Evolutionary conservation across 2,329 filamentous ascomycete genomes (phyloP).

Genomic region (Ophiostoma perfectum): DNA sequence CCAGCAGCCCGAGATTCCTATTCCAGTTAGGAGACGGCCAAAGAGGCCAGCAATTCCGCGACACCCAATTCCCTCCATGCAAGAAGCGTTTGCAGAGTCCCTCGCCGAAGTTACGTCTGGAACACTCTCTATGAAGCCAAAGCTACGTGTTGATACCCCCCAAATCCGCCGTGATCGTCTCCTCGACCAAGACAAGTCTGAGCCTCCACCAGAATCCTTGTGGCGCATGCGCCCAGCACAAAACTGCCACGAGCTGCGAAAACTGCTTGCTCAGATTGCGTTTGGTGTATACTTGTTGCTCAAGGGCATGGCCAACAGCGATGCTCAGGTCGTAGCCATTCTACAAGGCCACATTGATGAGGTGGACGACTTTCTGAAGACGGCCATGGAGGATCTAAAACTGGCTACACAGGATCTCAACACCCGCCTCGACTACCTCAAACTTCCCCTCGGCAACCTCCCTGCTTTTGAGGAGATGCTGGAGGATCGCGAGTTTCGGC

Average conservation of each 20-base stretch:
- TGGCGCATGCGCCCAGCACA: constrained; percentile 75
- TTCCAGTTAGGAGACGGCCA: constrained; percentile 16
- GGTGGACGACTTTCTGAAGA: constrained; percentile 83
- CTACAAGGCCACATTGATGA: constrained; percentile 90
- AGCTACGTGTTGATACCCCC: constrained; percentile 50
- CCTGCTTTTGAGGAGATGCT: constrained; percentile 82
- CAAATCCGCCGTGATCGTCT: constrained; percentile 60
- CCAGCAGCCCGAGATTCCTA: constrained; percentile 12
- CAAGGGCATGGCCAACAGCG: constrained; percentile 79
- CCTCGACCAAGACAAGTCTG: constrained; percentile 62
- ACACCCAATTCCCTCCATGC: constrained; percentile 72
- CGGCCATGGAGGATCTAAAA: constrained; percentile 77
- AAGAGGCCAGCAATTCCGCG: constrained; percentile 33
- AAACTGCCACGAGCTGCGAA: constrained; percentile 79
- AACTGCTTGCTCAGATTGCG: constrained; percentile 84
- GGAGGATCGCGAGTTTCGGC: constrained; percentile 74
- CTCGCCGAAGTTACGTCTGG: constrained; percentile 63
- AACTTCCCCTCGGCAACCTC: constrained; percentile 76
- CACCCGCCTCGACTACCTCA: constrained; percentile 72
- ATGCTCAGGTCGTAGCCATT: constrained; percentile 80
- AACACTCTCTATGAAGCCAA: constrained; percentile 44
- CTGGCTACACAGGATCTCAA: constrained; percentile 72
- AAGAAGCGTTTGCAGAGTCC: constrained; percentile 77
- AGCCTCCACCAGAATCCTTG: constrained; percentile 63
- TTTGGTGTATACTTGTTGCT: constrained; percentile 89